phyloP scores from a whole-genome alignment of 2,329 filamentous ascomycete species.

The Aspergillus felis region DNA sequence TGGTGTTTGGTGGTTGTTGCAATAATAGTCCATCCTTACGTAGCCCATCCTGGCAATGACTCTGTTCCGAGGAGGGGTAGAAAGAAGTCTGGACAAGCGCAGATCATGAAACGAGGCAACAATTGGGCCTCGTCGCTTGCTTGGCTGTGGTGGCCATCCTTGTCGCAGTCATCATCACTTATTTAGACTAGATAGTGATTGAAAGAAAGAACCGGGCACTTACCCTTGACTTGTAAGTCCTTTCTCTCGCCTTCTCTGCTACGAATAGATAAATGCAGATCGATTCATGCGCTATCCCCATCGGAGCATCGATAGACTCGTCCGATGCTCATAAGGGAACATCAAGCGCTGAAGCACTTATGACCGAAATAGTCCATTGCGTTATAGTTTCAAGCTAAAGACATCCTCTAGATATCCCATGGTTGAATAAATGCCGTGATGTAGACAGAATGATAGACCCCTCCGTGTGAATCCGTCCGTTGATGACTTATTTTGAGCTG shows the following conservation, averaged over 20 bases:
- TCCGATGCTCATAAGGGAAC: neutral
- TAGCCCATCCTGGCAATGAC: slow-evolving; percentile 8
- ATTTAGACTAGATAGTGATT: neutral
- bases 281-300: neutral
- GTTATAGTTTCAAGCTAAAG: neutral
- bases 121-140: slow-evolving; percentile 20
- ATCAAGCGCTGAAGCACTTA: neutral
- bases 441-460: neutral
- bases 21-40: slow-evolving; percentile 15
- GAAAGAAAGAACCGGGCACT: neutral
- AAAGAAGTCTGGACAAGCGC: slow-evolving; percentile 22
- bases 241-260: neutral
- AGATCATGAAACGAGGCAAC: slow-evolving; percentile 25
- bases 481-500: neutral
- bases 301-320: neutral
- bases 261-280: neutral
- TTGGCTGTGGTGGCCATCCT: slow-evolving; percentile 2
- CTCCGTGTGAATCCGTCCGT: neutral
- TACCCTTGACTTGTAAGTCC: neutral
- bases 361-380: neutral
- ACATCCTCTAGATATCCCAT: neutral
- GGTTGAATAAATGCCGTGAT: neutral
- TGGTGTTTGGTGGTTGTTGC: neutral
- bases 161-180: neutral
- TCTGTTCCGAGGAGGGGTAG: slow-evolving; percentile 20